Evolutionary conservation across 257 asterid genomes (phyloP).

Genomic region (Solanum microdontum): DNA sequence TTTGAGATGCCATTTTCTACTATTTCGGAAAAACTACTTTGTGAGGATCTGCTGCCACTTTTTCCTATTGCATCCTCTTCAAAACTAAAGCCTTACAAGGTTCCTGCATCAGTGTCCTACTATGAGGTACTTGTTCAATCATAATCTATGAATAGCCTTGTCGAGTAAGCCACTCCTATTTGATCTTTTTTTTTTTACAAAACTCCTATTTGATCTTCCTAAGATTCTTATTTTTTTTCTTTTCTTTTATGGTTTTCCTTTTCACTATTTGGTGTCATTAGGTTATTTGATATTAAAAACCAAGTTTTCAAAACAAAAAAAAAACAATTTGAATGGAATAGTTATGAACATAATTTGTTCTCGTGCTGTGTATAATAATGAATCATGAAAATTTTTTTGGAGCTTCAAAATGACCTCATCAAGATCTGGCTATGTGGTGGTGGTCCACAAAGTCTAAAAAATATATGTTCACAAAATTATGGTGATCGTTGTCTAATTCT

Average conservation of each 20-base stretch:
- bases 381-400: background rate
- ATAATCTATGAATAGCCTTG: background rate
- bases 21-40: slow-evolving; percentile 62
- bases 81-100: slow-evolving; percentile 11
- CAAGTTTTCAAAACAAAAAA: background rate
- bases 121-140: slow-evolving; percentile 43
- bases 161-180: background rate
- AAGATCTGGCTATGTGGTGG: background rate
- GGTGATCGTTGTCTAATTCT: background rate
- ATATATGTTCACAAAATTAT: background rate
- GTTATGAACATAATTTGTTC: background rate
- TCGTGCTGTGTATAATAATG: background rate
- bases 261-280: background rate
- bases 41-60: slow-evolving; percentile 75
- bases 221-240: background rate
- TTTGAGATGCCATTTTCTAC: slow-evolving; percentile 78
- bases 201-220: background rate
- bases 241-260: background rate
- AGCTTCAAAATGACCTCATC: background rate
- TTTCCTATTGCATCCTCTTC: slow-evolving; percentile 50
- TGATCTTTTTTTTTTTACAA: too few species aligned
- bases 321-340: background rate
- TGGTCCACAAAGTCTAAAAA: background rate
- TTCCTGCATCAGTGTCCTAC: slow-evolving; percentile 63
- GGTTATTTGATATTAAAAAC: background rate